Base-by-base conservation (phyloP, 2,329 filamentous ascomycete species). In the Pezicula carpinea region DNA sequence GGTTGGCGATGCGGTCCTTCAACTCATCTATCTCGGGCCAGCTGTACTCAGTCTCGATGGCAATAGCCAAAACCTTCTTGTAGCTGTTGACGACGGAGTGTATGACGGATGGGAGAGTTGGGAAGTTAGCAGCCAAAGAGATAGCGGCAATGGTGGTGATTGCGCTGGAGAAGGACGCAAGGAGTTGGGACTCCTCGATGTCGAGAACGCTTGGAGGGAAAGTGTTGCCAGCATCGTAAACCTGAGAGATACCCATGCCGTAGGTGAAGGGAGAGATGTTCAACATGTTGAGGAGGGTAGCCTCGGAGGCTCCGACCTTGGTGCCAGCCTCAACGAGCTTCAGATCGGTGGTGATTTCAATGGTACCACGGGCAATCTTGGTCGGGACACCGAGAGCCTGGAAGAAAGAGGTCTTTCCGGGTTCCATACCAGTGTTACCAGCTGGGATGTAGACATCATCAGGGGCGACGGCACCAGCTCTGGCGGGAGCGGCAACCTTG, bases 341-440 rank as follows among this genome's bases (percentile, higher is more conserved):
- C 66, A 99, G 81, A 70, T 99, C 93, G 66, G 85, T 80, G 58
- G 91, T 96, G 70, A 99, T 99, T 89, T 99, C 93, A 77, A 99
- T 99, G 77, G 93, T 99, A 95, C 93, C 95, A 95, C 93, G 93
- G 71, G 93, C 93, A 78, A 99, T 99, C 90, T 99, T 99, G 83
- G 93, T 99, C 70, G 93, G 93, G 71, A 99, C 90, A 89, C 92
- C 92, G 76, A 99, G 93, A 67, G 93, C 93, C 86, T 99, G 93
- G 91, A 99, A 99, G 90, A 99, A 99, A 71, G 93, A 97, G 69
- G 93, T 99, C 88, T 99, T 99, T 75, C 95, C 95, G 71, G 93
- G 95, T 76, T 99, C 93, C 93, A 99, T 99, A 79, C 93, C 93
- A 67, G 93, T 99, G 87, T 99, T 99, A 76, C 93, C 93, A 64